phyloP scores from a whole-genome alignment of 257 asterid species.

The Avicennia marina region DNA sequence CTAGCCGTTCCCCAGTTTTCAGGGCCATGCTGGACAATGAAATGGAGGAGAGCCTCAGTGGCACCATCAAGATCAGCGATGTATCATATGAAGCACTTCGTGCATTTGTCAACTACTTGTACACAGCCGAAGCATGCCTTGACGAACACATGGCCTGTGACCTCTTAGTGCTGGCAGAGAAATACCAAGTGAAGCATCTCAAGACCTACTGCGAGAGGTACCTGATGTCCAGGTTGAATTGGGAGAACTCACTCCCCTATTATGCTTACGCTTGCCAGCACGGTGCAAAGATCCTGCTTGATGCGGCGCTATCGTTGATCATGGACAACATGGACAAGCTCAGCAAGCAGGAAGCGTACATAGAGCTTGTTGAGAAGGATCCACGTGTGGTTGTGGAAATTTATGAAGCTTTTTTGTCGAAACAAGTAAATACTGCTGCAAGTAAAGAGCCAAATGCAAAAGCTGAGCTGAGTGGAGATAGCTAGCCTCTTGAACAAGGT shows the following conservation, averaged over 20 bases:
- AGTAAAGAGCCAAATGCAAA: constrained; percentile 26
- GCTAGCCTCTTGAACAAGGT: neutral
- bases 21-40: constrained; percentile 66
- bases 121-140: constrained; percentile 58
- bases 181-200: constrained; percentile 64
- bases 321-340: constrained; percentile 60
- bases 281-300: constrained; percentile 44
- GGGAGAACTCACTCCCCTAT: constrained; percentile 55
- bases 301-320: constrained; percentile 57
- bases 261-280: constrained; percentile 68
- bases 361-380: constrained; percentile 66
- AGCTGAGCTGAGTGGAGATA: too few relatives aligned
- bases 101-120: constrained; percentile 50
- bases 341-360: constrained; percentile 51
- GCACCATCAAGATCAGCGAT: constrained; percentile 61
- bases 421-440: constrained; percentile 61
- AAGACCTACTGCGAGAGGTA: constrained; percentile 61
- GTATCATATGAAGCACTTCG: constrained; percentile 61
- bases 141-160: constrained; percentile 63
- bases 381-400: constrained; percentile 62
- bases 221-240: constrained; percentile 49
- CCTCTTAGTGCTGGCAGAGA: constrained; percentile 62
- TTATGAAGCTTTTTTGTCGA: constrained; percentile 59
- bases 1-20: constrained; percentile 64
- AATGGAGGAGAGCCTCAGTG: constrained; percentile 70